A percentile compares a stretch with the other conserved stretches of the same genome.
phyloP scores from a whole-genome alignment of 2,329 filamentous ascomycete genomes.

The Neonectria punicea region DNA sequence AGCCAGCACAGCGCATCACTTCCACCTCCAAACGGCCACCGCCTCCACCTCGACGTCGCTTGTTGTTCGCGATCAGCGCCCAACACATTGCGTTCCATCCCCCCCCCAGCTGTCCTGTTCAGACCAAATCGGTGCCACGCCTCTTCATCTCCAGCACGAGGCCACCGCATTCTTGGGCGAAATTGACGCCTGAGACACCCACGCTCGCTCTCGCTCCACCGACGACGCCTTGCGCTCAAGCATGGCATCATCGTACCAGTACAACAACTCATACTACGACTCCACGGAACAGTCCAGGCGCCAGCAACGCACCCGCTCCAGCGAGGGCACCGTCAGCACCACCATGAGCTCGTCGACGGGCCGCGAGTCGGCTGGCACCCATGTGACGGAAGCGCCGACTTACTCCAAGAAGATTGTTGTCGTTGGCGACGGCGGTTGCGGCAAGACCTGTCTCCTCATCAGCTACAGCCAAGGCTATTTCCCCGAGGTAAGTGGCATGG shows the following conservation, averaged over 20 bases:
- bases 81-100: constrained; percentile 11
- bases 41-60: constrained; percentile 15
- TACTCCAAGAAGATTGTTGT: constrained; percentile 99
- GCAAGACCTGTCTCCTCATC: constrained; percentile 98
- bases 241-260: constrained; percentile 66
- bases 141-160: constrained; percentile 9
- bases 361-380: constrained; percentile 81
- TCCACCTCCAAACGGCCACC: constrained; percentile 19
- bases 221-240: constrained; percentile 39
- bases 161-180: constrained; percentile 28
- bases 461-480: constrained; percentile 99
- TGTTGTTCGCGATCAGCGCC: constrained; percentile 10
- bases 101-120: neutral
- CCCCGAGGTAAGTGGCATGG: constrained; percentile 78
- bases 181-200: constrained; percentile 35
- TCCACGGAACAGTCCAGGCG: constrained; percentile 53
- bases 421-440: constrained; percentile 96
- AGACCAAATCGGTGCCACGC: constrained; percentile 5
- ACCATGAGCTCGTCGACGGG: constrained; percentile 80
- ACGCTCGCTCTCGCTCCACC: constrained; percentile 21
- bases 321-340: constrained; percentile 91
- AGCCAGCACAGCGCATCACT: constrained; percentile 7
- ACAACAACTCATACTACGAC: constrained; percentile 65
- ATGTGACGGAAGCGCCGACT: constrained; percentile 87
- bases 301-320: constrained; percentile 72